phyloP scores from a whole-genome alignment of 495 filamentous ascomycete genomes.

The Aspergillus cristatus region DNA sequence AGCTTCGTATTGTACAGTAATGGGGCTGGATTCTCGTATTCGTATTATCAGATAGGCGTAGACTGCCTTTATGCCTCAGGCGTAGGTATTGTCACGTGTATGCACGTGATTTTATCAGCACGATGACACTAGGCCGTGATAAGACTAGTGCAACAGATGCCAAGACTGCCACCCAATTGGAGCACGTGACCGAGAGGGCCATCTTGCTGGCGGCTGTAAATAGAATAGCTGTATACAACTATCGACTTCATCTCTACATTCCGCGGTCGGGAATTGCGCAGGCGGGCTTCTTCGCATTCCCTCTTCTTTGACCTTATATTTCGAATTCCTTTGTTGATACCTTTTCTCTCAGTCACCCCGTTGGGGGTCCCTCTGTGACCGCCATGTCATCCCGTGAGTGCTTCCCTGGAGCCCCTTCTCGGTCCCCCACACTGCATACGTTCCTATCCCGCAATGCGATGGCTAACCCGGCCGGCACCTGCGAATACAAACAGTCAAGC shows the following conservation, averaged over 20 bases:
- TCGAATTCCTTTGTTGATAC: conserved; percentile 9
- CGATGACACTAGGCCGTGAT: conserved; percentile 6
- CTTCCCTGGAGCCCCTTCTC: conserved; percentile 18
- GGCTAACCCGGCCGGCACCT: conserved; percentile 8
- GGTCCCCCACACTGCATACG: conserved; percentile 23
- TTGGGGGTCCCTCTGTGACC: conserved; percentile 31
- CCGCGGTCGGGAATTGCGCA: conserved; percentile 1
- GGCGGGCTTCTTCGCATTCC: conserved; percentile 7
- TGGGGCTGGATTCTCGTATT: too few species aligned
- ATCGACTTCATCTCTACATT: too few species aligned
- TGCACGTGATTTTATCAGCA: conserved; percentile 1
- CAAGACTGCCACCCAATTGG: conserved; percentile 20
- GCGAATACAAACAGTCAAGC: conserved; percentile 61
- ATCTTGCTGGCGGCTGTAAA: too few species aligned
- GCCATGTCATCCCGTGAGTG: conserved; percentile 61
- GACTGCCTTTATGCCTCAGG: background rate
- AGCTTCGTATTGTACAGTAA: too few species aligned
- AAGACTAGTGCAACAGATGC: conserved; percentile 2
- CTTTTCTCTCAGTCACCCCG: conserved; percentile 17
- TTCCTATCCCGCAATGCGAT: conserved; percentile 9
- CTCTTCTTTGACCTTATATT: conserved; percentile 1
- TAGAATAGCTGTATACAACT: too few species aligned
- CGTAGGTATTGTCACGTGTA: background rate
- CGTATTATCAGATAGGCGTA: too few species aligned
- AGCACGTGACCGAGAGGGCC: too few species aligned